These are phyloP conservation scores for Fistulina hepatica DNA, from an alignment of 1,284 basidiomycete genomes.

Conservation along the genomic window DNA sequence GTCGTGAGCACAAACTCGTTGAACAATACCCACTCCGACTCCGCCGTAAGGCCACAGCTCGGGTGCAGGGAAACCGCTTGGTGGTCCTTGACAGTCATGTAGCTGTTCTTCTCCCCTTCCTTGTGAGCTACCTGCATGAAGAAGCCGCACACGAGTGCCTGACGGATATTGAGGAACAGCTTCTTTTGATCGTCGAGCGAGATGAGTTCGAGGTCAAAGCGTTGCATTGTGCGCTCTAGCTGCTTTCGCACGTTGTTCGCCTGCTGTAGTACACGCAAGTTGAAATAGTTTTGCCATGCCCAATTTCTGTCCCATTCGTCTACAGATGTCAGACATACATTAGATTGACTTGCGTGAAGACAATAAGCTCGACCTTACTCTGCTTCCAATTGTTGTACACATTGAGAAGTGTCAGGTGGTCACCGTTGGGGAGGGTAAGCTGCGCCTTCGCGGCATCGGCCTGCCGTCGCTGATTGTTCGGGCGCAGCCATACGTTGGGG, in stretches of 20 bases:
- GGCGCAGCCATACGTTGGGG: slow-evolving; percentile 90
- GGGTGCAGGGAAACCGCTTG: slow-evolving; percentile 94
- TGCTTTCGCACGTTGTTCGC: slow-evolving; percentile 96
- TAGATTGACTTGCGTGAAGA: slow-evolving; percentile 1
- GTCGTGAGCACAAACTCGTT: slow-evolving; percentile 98
- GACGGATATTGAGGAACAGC: slow-evolving; percentile 73
- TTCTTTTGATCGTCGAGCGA: slow-evolving; percentile 74
- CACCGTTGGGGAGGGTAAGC: slow-evolving; percentile 88
- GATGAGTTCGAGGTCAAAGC: slow-evolving; percentile 74
- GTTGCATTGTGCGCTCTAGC: slow-evolving; percentile 89
- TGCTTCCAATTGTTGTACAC: slow-evolving; percentile 90
- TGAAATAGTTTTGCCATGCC: slow-evolving; percentile 92
- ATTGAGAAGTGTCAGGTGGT: slow-evolving; percentile 92
- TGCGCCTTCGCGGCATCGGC: slow-evolving; percentile 64
- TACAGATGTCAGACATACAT: slow-evolving; percentile 24
- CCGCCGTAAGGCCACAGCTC: slow-evolving; percentile 84
- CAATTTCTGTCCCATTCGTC: slow-evolving; percentile 75
- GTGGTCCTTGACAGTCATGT: slow-evolving; percentile 90
- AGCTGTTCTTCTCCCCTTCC: slow-evolving; percentile 82
- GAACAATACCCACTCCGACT: slow-evolving; percentile 95
- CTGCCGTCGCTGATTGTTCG: slow-evolving; percentile 67
- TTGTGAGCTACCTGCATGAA: slow-evolving; percentile 99
- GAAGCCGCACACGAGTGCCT: slow-evolving; percentile 85
- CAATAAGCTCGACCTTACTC: slow-evolving; percentile 44
- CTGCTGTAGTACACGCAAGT: slow-evolving; percentile 74